Base-by-base conservation (phyloP, 805 yeast species). In the Danielozyma ontarioensis region DNA sequence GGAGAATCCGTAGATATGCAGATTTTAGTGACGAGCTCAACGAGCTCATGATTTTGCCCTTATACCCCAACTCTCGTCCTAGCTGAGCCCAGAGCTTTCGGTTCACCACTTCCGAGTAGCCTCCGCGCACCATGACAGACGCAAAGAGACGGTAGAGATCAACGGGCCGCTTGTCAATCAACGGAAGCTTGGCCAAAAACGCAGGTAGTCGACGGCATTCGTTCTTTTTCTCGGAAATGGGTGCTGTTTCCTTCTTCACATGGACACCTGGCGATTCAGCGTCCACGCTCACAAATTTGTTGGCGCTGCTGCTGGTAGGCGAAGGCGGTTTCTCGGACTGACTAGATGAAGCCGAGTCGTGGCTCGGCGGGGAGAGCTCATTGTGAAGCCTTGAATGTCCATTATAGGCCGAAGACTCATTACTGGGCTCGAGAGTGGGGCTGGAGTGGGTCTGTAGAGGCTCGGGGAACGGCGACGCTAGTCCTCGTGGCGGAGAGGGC, bases 21-120 rank as follows among this genome's bases (percentile, higher is more conserved):
- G 75, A 55, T 47, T 80, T 76, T 39, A 83, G 59, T 1, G 87
- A 72, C 12, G 87, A 73, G 11, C 86, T 78, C 28, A 83, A 54
- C 10, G 87, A 79, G 21, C 84, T 78, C 74, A 80, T 78, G 32
- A 79, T 77, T 44, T 77, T 72, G 2, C 86, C 87, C 21, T 76
- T 71, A 51, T 79, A 83, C 0, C 95, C 94, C 31, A 86, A 59
- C 45, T 84, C 95, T 34, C 88, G 66, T 11, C 90, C 90, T 7
- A 86, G 72, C 48, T 83, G 87, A 1, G 87, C 87, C 96, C 95
- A 86, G 29, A 76, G 63, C 47, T 83, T 82, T 35, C 71, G 72
- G 35, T 69, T 55, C 29, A 82, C 73, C n/a, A 85, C 88, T 8
- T 57, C 65, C 8, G 67, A 64, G 50, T 68, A 78, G 0, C 94